A percentile compares a stretch with the other conserved stretches of the same genome.
These are phyloP conservation scores for Paecilomyces variotii DNA, from an alignment of 2,329 filamentous ascomycete species.

Conservation along the genomic window DNA sequence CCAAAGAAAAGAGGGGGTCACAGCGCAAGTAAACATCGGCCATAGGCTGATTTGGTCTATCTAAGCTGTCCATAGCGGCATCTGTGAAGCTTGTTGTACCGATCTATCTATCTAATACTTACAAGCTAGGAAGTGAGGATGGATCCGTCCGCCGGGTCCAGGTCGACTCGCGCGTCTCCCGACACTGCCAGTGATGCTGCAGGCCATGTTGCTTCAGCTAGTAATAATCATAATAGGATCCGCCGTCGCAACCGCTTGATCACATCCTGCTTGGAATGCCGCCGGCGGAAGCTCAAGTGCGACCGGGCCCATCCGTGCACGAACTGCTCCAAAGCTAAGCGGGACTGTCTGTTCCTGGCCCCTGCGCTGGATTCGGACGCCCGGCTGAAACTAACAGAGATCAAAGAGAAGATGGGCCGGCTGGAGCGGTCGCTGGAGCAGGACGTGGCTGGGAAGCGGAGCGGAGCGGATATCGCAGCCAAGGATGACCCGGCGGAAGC, in stretches of 20 bases:
- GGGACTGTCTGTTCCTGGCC: conserved; percentile 57
- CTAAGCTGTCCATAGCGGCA: not conserved
- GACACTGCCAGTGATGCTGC: not conserved
- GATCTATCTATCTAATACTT: not conserved
- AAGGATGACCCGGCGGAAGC: conserved; percentile 24
- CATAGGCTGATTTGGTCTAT: not conserved
- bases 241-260: conserved; percentile 61
- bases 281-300: conserved; percentile 68
- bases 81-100: not conserved
- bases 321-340: conserved; percentile 45
- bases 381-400: conserved; percentile 63
- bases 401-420: conserved; percentile 70
- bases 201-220: not conserved
- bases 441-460: conserved; percentile 49
- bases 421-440: conserved; percentile 62
- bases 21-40: not conserved
- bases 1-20: not conserved
- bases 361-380: conserved; percentile 61
- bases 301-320: conserved; percentile 62
- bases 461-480: conserved; percentile 1
- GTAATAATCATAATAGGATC: conserved; percentile 23
- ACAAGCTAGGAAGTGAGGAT: not conserved
- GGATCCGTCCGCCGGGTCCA: not conserved
- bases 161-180: not conserved
- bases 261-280: conserved; percentile 61